Base-by-base conservation (phyloP, 495 filamentous ascomycete genomes). In the Penicillium parvum region DNA sequence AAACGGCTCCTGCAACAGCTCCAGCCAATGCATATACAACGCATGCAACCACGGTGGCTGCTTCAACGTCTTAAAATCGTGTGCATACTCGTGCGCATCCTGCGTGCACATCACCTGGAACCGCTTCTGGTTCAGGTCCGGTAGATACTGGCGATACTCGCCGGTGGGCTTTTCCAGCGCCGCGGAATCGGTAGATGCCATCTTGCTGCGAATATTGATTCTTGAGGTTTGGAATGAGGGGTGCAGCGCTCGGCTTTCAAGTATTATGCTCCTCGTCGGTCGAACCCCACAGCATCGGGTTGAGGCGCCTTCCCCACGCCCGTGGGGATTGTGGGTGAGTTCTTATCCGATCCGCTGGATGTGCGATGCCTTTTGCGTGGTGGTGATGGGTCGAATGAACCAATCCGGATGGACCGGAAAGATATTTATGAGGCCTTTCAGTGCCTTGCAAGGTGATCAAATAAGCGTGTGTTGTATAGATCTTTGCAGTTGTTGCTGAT, bases 31-130 rank as follows among this genome's bases (percentile, higher is more conserved):
- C 57, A 75, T 67, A 40, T 81, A 85, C 32, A 86, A 61, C 0
- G 67, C 76, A 53, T 83, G 78, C 32, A 87, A 64, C 83, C 83
- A 87, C 3, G 82, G 83, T 15, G 83, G 83, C 14, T 68, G 60
- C 15, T 77, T 75, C 23, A 65, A 59, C 14, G 75, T 72, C 49
- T 77, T 76, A 58, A 86, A 83, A 14, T 63, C 75, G 18, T 72
- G 62, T 1, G 80, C 79, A 49, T 86, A 84, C 46, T 81, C 75
- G 42, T 82, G 74, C 15, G 78, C 76, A 57, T 80, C 74, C 55
- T 85, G 82, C 32, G 70, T 67, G 50, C 75, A 73, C 66, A 83
- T 79, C 16, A 68, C 64, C 43, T 75, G 75, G 67, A 86, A 86
- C 30, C 83, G 78, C 28, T 73, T 67, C 20, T 66, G 65, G 42